phyloP scores from a whole-genome alignment of 2,329 filamentous ascomycete species.

The Aspergillus ruber region DNA sequence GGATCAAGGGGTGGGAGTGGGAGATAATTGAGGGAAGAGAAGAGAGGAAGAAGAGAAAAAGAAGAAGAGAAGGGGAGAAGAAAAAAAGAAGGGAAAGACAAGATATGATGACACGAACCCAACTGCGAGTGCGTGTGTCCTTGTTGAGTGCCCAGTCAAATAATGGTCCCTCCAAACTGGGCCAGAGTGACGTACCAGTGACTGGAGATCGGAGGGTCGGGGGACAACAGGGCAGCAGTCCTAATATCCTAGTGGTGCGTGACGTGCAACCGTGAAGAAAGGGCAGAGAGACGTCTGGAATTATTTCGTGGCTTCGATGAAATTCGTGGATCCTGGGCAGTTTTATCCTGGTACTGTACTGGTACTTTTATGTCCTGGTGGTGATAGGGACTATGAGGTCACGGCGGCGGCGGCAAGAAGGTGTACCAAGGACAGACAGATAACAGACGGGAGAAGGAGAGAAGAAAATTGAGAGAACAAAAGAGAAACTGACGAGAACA shows the following conservation, averaged over 20 bases:
- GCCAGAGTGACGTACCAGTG: slow-evolving; percentile 19
- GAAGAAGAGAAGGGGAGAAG: slow-evolving; percentile 2
- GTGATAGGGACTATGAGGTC: too few relatives aligned
- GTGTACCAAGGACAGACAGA: neutral
- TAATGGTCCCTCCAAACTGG: too few relatives aligned
- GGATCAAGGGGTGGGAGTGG: neutral
- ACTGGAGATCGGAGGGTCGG: slow-evolving; percentile 4
- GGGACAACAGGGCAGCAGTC: neutral
- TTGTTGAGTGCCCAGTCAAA: neutral
- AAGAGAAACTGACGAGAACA: slow-evolving; percentile 11
- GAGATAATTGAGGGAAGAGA: neutral
- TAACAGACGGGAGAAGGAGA: slow-evolving; percentile 10
- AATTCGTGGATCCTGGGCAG: too few relatives aligned
- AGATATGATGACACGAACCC: neutral
- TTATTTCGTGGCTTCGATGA: too few relatives aligned
- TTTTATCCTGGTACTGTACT: too few relatives aligned
- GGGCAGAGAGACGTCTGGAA: too few relatives aligned
- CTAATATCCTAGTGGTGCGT: neutral
- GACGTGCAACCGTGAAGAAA: neutral
- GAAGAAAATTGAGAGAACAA: slow-evolving; percentile 8
- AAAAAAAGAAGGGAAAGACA: slow-evolving; percentile 1
- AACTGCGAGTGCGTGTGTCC: neutral
- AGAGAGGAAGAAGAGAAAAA: slow-evolving; percentile 1
- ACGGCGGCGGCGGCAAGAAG: neutral
- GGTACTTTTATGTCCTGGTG: too few relatives aligned